A percentile compares a stretch with the other conserved stretches of the same genome.
Evolutionary conservation across 108 stramenopile species (phyloP).

Genomic region (Discostella stelligeroides): DNA sequence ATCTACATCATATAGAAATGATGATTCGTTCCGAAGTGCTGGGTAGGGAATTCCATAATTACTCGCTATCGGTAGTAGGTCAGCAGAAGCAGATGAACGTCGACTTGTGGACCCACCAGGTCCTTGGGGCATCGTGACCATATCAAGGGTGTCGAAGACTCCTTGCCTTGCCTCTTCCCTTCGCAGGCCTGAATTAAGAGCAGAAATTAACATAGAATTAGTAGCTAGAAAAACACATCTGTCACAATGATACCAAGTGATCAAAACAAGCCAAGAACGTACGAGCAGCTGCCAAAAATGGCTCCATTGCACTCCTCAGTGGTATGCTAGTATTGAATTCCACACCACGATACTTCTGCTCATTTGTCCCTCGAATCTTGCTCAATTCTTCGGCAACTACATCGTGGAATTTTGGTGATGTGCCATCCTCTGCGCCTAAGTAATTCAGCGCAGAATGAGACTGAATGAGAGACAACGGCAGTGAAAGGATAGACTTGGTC

Average conservation of each 20-base stretch:
- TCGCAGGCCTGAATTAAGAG: conserved; percentile 28
- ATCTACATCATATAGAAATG: conserved; percentile 71
- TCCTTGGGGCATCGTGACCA: conserved; percentile 18
- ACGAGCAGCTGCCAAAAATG: conserved; percentile 47
- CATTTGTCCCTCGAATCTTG: too few species aligned
- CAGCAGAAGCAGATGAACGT: conserved; percentile 1
- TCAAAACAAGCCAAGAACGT: conserved; percentile 8
- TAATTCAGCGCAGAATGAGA: conserved; percentile 33
- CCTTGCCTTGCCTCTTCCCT: conserved; percentile 40
- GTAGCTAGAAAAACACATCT: background rate
- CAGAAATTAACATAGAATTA: conserved; percentile 1
- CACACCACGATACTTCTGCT: conserved; percentile 15
- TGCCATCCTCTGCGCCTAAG: conserved; percentile 20
- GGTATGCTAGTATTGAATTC: conserved; percentile 24
- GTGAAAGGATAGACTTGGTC: conserved; percentile 39
- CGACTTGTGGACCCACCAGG: conserved; percentile 9
- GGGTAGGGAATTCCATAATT: conserved; percentile 71
- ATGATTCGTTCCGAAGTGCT: conserved; percentile 54
- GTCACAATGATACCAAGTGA: background rate
- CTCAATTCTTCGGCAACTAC: conserved; percentile 29
- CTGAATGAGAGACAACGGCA: conserved; percentile 35
- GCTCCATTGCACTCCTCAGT: conserved; percentile 49
- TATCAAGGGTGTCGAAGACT: conserved; percentile 32
- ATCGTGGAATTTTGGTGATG: conserved; percentile 21
- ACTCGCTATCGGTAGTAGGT: conserved; percentile 56